Percentiles rank a stretch among this genome's conserved stretches.
These are phyloP conservation scores for Aspergillus neoniger DNA, from an alignment of 2,329 filamentous ascomycete genomes.

Conservation along the genomic window DNA sequence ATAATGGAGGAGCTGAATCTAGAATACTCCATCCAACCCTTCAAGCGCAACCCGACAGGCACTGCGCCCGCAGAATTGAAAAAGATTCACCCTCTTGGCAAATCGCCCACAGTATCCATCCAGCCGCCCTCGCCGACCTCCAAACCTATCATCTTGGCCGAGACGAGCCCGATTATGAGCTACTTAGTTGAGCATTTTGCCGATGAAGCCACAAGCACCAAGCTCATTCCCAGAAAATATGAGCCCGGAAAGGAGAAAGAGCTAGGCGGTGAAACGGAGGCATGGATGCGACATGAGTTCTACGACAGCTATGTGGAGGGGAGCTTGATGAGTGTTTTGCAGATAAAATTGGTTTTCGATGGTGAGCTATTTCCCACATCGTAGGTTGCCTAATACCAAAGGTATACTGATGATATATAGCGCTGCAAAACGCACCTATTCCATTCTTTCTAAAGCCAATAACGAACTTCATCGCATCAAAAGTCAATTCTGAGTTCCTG, in stretches of 20 bases:
- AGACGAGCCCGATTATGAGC: slow-evolving; percentile 78
- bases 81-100: slow-evolving; percentile 80
- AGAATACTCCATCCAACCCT: slow-evolving; percentile 76
- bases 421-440: slow-evolving; percentile 55
- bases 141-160: slow-evolving; percentile 67
- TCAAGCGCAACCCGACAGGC: slow-evolving; percentile 65
- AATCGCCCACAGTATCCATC: slow-evolving; percentile 77
- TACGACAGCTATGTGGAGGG: slow-evolving; percentile 85
- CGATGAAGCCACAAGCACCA: slow-evolving; percentile 19
- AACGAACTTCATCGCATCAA: slow-evolving; percentile 55
- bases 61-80: slow-evolving; percentile 75
- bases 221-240: slow-evolving; percentile 55
- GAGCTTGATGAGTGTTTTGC: slow-evolving; percentile 71
- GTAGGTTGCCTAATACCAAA: too few species aligned
- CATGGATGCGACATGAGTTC: slow-evolving; percentile 64
- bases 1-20: slow-evolving; percentile 80
- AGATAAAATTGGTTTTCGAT: slow-evolving; percentile 65
- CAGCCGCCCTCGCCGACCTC: slow-evolving; percentile 44
- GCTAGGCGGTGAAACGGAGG: slow-evolving; percentile 60
- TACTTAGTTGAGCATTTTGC: slow-evolving; percentile 74
- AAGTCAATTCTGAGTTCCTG: slow-evolving; percentile 44
- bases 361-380: too few species aligned
- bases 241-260: slow-evolving; percentile 54
- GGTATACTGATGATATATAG: slow-evolving; percentile 23
- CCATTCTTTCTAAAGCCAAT: slow-evolving; percentile 72